Base-by-base conservation (phyloP, 2,329 filamentous ascomycete species). In the Cercospora citrullina region DNA sequence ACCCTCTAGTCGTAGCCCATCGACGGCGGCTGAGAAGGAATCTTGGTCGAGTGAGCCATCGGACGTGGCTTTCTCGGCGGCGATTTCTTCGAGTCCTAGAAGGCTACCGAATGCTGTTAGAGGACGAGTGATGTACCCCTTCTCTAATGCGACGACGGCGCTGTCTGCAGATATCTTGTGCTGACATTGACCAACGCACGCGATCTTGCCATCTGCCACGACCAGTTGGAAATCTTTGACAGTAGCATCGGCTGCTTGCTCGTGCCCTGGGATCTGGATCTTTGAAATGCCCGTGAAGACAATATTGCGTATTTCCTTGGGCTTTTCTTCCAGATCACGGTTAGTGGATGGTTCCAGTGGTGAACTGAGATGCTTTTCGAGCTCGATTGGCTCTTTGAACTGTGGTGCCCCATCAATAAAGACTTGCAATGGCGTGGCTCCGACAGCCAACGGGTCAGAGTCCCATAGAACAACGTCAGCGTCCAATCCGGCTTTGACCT, bases 1-100 rank as follows among this genome's bases (percentile, higher is more conserved):
- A 62, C 77, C 77, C n/a, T 76, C 79, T 16, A 83, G 76, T 5
- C 75, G 72, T 1, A 83, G 75, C 1, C 81, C 81, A 60, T 83
- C 79, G 4, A 87, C 78, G 7, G 85, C 89, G 10, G 87, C 84
- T 57, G 85, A 87, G 72, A 90, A 89, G 5, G 72, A 69, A 4
- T 80, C 75, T 0, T 81, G 76, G 0, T 87, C 87, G 69, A 87
- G 85, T 0, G 84, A 86, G 57, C 80, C 79, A 7, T 79, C 75
- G 69, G 81, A 78, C 0, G 86, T 86, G 23, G 75, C 76, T 1
- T 72, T 69, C 61, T 91, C 89, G 4, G 82, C 82, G 66, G 86
- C 84, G 63, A 91, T 90, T 63, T 87, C 88, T 69, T 86, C 86
- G 6, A 91, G 82, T 0, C 89, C 89, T 0, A 91, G 78, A 1